Conservation (phyloP, 192 early-diverging fungal genomes). For the Podochytrium sp. region DNA sequence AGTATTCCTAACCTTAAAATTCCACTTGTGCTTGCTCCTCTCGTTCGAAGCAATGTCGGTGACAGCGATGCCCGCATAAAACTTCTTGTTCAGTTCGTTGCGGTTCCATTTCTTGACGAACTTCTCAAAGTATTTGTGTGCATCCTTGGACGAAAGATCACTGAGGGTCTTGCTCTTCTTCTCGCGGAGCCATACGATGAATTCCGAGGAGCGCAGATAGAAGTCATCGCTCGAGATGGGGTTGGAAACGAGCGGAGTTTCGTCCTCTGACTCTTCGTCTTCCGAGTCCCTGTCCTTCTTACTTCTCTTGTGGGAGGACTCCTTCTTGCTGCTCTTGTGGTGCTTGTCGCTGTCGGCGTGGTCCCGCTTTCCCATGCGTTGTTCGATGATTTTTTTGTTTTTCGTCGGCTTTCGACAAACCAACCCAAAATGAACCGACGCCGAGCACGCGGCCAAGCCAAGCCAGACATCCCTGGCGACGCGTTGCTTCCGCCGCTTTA, state of each 20-base stretch:
- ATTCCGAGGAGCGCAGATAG: slow-evolving; percentile 75
- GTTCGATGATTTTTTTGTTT: not conserved
- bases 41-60: slow-evolving; percentile 63
- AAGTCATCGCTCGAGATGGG: slow-evolving; percentile 76
- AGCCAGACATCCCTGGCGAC: no score
- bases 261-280: not conserved
- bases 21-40: slow-evolving; percentile 79
- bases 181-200: slow-evolving; percentile 80
- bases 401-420: slow-evolving; percentile 1
- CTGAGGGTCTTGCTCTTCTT: slow-evolving; percentile 75
- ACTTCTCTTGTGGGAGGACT: not conserved
- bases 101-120: slow-evolving; percentile 90
- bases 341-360: not conserved
- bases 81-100: slow-evolving; percentile 52
- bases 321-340: not conserved
- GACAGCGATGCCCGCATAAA: slow-evolving; percentile 72
- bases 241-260: not conserved
- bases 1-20: slow-evolving; percentile 65
- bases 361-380: slow-evolving; percentile 8
- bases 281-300: not conserved
- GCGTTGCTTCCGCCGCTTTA: not conserved
- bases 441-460: no score
- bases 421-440: no score
- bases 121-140: slow-evolving; percentile 75
- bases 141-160: slow-evolving; percentile 71